Conservation (phyloP, 768 basidiomycete species). For the Tulasnella sp. region DNA sequence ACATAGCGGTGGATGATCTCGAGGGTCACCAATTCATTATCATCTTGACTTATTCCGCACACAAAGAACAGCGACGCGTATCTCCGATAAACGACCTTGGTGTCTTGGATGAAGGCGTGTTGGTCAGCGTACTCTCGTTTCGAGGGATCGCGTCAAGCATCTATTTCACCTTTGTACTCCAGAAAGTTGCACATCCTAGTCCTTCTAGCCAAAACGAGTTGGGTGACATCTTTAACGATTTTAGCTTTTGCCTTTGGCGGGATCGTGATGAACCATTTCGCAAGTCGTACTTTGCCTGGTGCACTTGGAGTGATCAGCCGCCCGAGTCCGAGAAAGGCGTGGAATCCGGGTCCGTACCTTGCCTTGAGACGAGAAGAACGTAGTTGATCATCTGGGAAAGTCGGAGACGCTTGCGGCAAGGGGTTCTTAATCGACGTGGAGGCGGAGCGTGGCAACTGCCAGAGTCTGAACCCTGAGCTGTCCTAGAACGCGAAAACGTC, state of each 20-base stretch:
- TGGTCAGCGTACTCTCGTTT: background rate
- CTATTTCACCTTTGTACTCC: constrained; percentile 81
- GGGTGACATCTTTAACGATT: constrained; percentile 94
- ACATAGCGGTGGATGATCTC: constrained; percentile 48
- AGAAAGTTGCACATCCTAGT: constrained; percentile 94
- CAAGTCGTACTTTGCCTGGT: constrained; percentile 84
- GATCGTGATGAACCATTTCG: constrained; percentile 94
- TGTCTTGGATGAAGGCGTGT: constrained; percentile 33
- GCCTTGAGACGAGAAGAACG: constrained; percentile 87
- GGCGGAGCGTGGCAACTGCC: constrained; percentile 1
- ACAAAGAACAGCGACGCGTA: constrained; percentile 50
- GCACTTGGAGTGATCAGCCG: constrained; percentile 25
- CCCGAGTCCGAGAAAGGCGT: background rate
- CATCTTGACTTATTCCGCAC: constrained; percentile 41
- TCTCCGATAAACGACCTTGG: constrained; percentile 47
- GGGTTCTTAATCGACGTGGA: constrained; percentile 11
- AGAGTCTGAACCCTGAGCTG: background rate
- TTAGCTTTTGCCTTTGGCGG: constrained; percentile 76
- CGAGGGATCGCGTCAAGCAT: constrained; percentile 30
- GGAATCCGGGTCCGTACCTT: constrained; percentile 49
- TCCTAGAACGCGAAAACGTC: background rate
- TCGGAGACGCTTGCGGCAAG: background rate
- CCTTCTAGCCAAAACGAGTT: constrained; percentile 80
- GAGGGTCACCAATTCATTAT: constrained; percentile 47
- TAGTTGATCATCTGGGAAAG: constrained; percentile 70